Conservation (phyloP, 805 yeast species). For the Suhomyces canberraensis region DNA sequence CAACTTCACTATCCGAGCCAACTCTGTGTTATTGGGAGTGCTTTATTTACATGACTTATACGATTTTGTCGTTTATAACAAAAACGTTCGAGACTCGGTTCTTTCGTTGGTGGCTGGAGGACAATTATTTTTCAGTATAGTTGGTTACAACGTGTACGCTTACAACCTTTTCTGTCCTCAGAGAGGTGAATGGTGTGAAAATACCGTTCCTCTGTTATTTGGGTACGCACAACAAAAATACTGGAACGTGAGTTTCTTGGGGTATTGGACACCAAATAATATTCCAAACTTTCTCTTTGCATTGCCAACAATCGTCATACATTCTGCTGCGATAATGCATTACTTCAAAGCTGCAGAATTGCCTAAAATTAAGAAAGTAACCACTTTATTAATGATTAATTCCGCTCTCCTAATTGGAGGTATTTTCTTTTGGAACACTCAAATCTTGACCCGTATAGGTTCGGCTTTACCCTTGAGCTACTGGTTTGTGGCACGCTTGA, state of each 20-base stretch:
- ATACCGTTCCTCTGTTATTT: constrained; percentile 56
- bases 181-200: constrained; percentile 75
- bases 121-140: constrained; percentile 45
- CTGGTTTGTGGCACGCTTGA: constrained; percentile 60
- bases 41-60: constrained; percentile 58
- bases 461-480: constrained; percentile 72
- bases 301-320: constrained; percentile 56
- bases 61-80: constrained; percentile 14
- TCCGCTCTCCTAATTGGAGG: constrained; percentile 47
- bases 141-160: constrained; percentile 49
- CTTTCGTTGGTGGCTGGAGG: constrained; percentile 54
- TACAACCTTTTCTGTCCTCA: constrained; percentile 63
- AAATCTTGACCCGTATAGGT: constrained; percentile 76
- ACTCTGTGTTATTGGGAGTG: constrained; percentile 70
- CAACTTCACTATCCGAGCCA: constrained; percentile 68
- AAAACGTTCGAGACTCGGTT: constrained; percentile 15
- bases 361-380: constrained; percentile 19
- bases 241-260: constrained; percentile 82
- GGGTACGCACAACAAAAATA: constrained; percentile 71
- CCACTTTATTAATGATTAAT: constrained; percentile 44
- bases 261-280: constrained; percentile 80
- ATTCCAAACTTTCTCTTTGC: constrained; percentile 81
- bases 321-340: constrained; percentile 38
- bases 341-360: constrained; percentile 36
- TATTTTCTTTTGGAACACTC: constrained; percentile 72